Base-by-base conservation (phyloP, 495 filamentous ascomycete species). In the Penicillium bovifimosum region DNA sequence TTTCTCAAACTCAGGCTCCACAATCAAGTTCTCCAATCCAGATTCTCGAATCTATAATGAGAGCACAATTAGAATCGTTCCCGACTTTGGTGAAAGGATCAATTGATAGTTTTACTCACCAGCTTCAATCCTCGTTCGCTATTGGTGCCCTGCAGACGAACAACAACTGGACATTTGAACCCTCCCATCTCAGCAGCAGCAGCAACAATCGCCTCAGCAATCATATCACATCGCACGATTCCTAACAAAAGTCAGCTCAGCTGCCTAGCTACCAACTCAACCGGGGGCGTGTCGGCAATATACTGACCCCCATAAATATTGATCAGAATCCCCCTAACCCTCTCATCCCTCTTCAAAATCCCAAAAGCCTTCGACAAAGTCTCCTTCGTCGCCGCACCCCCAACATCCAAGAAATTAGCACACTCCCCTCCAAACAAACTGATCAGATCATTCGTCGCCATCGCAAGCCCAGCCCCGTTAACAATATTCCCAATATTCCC, bases 151-250 rank as follows among this genome's bases (percentile, higher is more conserved):
- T 70, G 67, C 9, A 70, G 45, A 2, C 67, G 56, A 29, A 68
- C 58, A 0, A 70, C 65, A 2, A 70, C 61, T 7, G 67, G 67
- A 18, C 63, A 39, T 24, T 56, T 56, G 40, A 68, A 66, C 2
- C 59, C 59, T 3, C 59, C 61, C 11, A 47, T 49, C 5, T 50
- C 41, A 9, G 36, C 14, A 6, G 61, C 63, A 5, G 65, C 67
- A 20, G 56, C 56, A 41, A 70, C 10, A 16, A 70, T 67, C 20
- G 65, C 62, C 32, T 65, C 59, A 9, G 67, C 67, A 28, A 70
- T 67, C 67, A 70, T 70, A 48, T 70, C 65, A 24, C 67, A 70
- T 4, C 67, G 67, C 27, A 70, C 59, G 47, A 70, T 70, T 0
- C 67, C 67, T 69, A 29, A 0, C 11, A 29, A 51, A 8, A 0